These are phyloP conservation scores for Aspergillus awamori DNA, from an alignment of 2,329 filamentous ascomycete genomes.

Conservation along the genomic window DNA sequence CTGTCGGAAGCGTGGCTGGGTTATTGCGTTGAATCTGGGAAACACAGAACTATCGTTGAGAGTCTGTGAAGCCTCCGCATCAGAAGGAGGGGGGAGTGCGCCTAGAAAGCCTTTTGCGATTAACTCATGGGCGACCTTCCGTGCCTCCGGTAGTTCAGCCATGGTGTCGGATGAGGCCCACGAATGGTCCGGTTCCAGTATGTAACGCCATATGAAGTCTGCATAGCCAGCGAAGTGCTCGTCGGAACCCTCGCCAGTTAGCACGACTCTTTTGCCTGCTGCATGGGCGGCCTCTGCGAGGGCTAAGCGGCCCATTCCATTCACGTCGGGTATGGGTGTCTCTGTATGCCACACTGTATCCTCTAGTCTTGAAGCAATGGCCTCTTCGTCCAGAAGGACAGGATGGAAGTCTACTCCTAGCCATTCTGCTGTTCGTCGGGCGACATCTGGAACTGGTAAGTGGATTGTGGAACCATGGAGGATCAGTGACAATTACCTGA, in stretches of 20 bases:
- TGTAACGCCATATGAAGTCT: slow-evolving; percentile 50
- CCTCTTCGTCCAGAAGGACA: slow-evolving; percentile 48
- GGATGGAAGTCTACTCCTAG: slow-evolving; percentile 51
- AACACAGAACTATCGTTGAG: slow-evolving; percentile 46
- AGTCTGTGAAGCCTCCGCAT: slow-evolving; percentile 34
- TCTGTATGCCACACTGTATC: slow-evolving; percentile 52
- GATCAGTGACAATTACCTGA: slow-evolving; percentile 35
- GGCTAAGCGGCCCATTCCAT: slow-evolving; percentile 56
- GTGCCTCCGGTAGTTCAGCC: slow-evolving; percentile 5
- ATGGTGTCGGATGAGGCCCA: slow-evolving; percentile 33
- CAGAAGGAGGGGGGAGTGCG: slow-evolving; percentile 21
- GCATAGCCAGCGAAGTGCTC: slow-evolving; percentile 60
- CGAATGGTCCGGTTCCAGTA: slow-evolving; percentile 53
- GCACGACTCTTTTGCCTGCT: slow-evolving; percentile 56
- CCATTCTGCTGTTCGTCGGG: slow-evolving; percentile 52
- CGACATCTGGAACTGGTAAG: slow-evolving; percentile 37
- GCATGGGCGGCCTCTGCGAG: slow-evolving; percentile 51
- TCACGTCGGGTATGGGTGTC: slow-evolving; percentile 53
- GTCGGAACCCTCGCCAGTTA: slow-evolving; percentile 58
- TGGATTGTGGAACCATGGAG: not conserved
- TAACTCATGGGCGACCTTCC: slow-evolving; percentile 2
- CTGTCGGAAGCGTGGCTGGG: slow-evolving; percentile 38
- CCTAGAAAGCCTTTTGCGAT: not conserved
- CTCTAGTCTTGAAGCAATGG: slow-evolving; percentile 48
- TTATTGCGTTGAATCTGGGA: slow-evolving; percentile 38